phyloP scores from a whole-genome alignment of 768 basidiomycete species.

The Lactifluus volemus region DNA sequence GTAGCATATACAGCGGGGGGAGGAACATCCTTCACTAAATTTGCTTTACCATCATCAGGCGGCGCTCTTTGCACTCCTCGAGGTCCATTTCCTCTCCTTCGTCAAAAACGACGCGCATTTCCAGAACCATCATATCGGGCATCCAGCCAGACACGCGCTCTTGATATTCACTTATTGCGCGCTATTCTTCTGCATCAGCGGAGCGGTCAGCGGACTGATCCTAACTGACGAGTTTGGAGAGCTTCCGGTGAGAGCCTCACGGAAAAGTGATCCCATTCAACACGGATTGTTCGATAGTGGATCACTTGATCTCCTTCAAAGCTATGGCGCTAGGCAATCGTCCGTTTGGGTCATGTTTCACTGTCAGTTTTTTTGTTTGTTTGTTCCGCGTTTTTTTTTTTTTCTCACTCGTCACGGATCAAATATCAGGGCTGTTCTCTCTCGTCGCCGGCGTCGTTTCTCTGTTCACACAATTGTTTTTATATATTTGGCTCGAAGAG shows the following conservation, averaged over 20 bases:
- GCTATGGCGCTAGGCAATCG: slow-evolving; percentile 12
- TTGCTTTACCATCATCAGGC: neutral
- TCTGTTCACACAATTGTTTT: neutral
- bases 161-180: slow-evolving; percentile 17
- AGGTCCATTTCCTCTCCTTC: slow-evolving; percentile 13
- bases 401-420: neutral
- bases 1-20: neutral
- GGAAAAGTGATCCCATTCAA: slow-evolving; percentile 1
- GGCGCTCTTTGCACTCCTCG: slow-evolving; percentile 9
- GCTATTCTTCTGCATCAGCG: slow-evolving; percentile 16
- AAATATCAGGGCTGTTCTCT: slow-evolving; percentile 7
- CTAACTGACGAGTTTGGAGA: slow-evolving; percentile 16
- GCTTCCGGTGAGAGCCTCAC: slow-evolving; percentile 15
- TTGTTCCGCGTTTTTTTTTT: neutral
- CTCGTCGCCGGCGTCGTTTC: slow-evolving; percentile 1
- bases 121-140: neutral
- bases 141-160: slow-evolving; percentile 4
- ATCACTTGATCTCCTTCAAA: slow-evolving; percentile 4
- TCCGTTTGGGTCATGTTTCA: slow-evolving; percentile 17
- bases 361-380: slow-evolving; percentile 13
- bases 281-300: slow-evolving; percentile 13
- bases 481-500: slow-evolving; percentile 14
- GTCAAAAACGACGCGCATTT: slow-evolving; percentile 2
- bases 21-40: neutral
- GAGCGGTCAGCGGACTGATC: slow-evolving; percentile 15